phyloP scores from a whole-genome alignment of 352 stramenopile genomes.

The Pythium volutum region DNA sequence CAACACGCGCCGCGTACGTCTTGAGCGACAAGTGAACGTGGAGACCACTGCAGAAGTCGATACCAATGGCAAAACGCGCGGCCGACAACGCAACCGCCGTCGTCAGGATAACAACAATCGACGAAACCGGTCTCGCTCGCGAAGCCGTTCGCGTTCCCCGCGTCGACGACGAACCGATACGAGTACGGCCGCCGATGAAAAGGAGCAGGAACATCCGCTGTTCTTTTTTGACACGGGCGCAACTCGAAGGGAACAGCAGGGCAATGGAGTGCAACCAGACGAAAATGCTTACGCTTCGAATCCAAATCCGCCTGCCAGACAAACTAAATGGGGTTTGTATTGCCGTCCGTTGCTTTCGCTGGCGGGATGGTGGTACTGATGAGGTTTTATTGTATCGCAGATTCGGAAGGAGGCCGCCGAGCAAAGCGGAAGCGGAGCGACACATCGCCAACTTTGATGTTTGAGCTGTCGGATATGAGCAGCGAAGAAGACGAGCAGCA shows the following conservation, averaged over 20 bases:
- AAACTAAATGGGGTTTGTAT: conserved; percentile 1
- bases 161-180: neutral
- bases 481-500: conserved; percentile 27
- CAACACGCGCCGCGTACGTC: conserved; percentile 6
- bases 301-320: neutral
- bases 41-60: conserved; percentile 2
- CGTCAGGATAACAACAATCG: conserved; percentile 10
- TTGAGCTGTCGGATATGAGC: conserved; percentile 27
- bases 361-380: neutral
- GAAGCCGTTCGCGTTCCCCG: conserved; percentile 17
- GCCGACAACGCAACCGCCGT: neutral
- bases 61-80: neutral
- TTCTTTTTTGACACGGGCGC: conserved; percentile 16
- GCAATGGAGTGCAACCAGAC: neutral
- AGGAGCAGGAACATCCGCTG: neutral
- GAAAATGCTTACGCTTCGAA: neutral
- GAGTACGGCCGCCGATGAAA: neutral
- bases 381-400: neutral
- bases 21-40: conserved; percentile 15
- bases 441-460: neutral
- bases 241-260: neutral
- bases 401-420: neutral
- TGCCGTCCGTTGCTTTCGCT: neutral
- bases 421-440: conserved; percentile 15
- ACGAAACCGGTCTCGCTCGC: conserved; percentile 11